Conservation (phyloP, 352 stramenopile genomes). For the Pythium brachiatum region DNA sequence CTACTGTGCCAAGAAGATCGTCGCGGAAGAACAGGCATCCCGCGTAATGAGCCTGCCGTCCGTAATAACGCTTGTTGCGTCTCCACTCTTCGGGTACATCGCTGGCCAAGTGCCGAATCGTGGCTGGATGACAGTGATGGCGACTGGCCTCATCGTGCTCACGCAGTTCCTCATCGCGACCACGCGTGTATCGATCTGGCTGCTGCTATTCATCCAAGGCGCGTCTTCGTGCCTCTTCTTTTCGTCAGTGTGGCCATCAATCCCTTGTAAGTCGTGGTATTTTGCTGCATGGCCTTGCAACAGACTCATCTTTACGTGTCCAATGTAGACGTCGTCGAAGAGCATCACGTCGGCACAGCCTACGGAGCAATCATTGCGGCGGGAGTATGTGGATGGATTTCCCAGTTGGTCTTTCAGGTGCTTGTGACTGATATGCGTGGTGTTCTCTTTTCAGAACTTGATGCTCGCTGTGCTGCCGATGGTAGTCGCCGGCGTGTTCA, state of each 20-base stretch:
- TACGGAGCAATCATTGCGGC: constrained; percentile 81
- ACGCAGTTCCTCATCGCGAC: constrained; percentile 70
- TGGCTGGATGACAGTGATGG: constrained; percentile 48
- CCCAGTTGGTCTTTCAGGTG: neutral
- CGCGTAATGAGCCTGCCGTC: constrained; percentile 80
- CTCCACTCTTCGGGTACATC: constrained; percentile 70
- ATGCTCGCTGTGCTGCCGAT: constrained; percentile 40
- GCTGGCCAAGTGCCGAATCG: constrained; percentile 66
- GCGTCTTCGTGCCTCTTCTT: constrained; percentile 80
- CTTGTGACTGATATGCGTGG: neutral
- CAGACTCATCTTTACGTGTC: neutral
- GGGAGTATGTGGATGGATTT: constrained; percentile 24
- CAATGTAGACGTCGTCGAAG: constrained; percentile 61
- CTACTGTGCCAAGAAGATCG: constrained; percentile 42
- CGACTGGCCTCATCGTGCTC: constrained; percentile 43
- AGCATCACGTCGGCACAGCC: constrained; percentile 66
- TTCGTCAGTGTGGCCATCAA: constrained; percentile 79
- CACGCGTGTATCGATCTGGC: constrained; percentile 41
- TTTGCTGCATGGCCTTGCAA: neutral
- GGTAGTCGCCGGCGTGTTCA: constrained; percentile 36
- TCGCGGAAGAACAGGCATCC: constrained; percentile 38
- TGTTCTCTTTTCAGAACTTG: constrained; percentile 34
- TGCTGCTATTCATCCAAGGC: constrained; percentile 71
- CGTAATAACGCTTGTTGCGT: constrained; percentile 66
- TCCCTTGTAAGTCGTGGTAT: constrained; percentile 41